These are phyloP conservation scores for Phoma sp. DNA, from an alignment of 2,329 filamentous ascomycete species.

Conservation along the genomic window DNA sequence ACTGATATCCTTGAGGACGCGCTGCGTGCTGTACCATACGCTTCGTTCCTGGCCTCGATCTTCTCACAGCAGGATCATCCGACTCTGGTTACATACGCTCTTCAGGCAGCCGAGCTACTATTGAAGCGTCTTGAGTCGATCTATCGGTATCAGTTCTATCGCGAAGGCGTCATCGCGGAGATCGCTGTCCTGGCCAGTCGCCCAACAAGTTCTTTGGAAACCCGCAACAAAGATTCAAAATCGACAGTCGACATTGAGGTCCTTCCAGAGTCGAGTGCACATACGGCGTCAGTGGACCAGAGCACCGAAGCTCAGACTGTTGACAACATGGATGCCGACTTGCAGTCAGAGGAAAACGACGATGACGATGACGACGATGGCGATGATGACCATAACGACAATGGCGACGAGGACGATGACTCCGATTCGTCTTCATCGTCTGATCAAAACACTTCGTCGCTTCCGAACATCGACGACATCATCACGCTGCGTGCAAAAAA, in stretches of 20 bases:
- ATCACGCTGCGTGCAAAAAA: constrained; percentile 79
- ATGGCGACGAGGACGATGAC: constrained; percentile 63
- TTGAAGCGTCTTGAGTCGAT: constrained; percentile 83
- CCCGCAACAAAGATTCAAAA: constrained; percentile 36
- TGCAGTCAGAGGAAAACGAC: constrained; percentile 58
- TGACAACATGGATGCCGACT: constrained; percentile 60
- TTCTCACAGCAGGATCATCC: constrained; percentile 94
- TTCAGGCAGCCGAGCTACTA: constrained; percentile 89
- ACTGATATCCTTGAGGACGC: constrained; percentile 83
- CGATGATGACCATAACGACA: constrained; percentile 60
- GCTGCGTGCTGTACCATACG: constrained; percentile 86
- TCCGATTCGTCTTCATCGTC: constrained; percentile 68
- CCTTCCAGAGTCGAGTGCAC: constrained; percentile 31
- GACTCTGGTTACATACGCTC: constrained; percentile 80
- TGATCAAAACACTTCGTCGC: constrained; percentile 29
- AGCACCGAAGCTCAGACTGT: constrained; percentile 54
- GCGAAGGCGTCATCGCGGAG: constrained; percentile 92
- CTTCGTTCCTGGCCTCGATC: constrained; percentile 93
- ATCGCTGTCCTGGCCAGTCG: constrained; percentile 78
- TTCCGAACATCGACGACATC: constrained; percentile 67
- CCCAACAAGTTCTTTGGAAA: constrained; percentile 40
- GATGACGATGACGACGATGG: constrained; percentile 58
- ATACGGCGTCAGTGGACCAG: constrained; percentile 34
- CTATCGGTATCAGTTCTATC: constrained; percentile 95
- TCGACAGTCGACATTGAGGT: constrained; percentile 32